Evolutionary conservation across 2,329 filamentous ascomycete genomes (phyloP).

Genomic region (Verticillium zaregamsianum): DNA sequence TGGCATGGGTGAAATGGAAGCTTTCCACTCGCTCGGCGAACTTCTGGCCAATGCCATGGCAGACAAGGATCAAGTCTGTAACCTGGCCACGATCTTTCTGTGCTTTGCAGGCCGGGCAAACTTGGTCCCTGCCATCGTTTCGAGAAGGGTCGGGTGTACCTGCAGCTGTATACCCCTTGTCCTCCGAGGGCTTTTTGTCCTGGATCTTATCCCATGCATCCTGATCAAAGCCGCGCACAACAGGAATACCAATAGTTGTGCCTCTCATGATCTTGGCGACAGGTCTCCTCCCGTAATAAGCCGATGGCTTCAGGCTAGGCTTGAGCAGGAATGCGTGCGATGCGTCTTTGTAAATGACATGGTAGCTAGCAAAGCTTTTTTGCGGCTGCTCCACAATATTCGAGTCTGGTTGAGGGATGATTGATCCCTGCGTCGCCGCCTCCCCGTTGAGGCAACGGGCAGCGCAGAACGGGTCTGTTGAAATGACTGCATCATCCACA

Average conservation of each 20-base stretch:
- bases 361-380: constrained; percentile 66
- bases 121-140: constrained; percentile 14
- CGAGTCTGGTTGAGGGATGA: constrained; percentile 27
- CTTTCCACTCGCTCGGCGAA: constrained; percentile 91
- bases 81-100: constrained; percentile 65
- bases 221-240: constrained; percentile 86
- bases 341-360: constrained; percentile 81
- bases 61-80: constrained; percentile 83
- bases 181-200: constrained; percentile 29
- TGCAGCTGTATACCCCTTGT: constrained; percentile 3
- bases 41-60: constrained; percentile 96
- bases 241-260: constrained; percentile 73
- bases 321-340: constrained; percentile 80
- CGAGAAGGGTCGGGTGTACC: constrained; percentile 10
- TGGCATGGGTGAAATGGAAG: constrained; percentile 94
- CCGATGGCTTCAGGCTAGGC: constrained; percentile 78
- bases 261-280: constrained; percentile 82
- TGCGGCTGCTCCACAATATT: constrained; percentile 34
- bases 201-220: constrained; percentile 72
- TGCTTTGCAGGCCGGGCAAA: constrained; percentile 57
- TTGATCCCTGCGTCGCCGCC: constrained; percentile 50
- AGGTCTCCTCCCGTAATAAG: constrained; percentile 77
- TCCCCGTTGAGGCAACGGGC: constrained; percentile 56
- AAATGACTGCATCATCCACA: constrained; percentile 35
- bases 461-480: constrained; percentile 55